Conservation (phyloP, 495 filamentous ascomycete genomes). For the Podospora tetraspora region DNA sequence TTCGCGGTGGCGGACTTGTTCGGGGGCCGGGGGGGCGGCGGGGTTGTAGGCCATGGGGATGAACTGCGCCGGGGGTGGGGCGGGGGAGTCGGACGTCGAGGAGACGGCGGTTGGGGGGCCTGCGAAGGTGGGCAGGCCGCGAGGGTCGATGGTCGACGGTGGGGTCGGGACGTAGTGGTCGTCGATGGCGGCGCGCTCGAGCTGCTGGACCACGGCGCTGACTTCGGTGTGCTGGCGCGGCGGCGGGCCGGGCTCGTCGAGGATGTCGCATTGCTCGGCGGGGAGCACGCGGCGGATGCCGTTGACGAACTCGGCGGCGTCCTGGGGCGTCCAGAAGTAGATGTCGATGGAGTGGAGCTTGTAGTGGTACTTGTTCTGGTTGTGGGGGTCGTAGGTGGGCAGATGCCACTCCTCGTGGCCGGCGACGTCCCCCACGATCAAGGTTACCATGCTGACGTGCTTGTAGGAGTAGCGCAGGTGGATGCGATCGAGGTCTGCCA, state of each 20-base stretch:
- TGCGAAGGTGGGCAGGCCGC: constrained; percentile 37
- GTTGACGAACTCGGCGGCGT: constrained; percentile 69
- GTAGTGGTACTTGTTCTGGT: constrained; percentile 65
- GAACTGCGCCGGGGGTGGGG: constrained; percentile 42
- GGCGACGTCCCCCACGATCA: constrained; percentile 61
- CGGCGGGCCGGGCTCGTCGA: constrained; percentile 49
- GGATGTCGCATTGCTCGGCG: constrained; percentile 53
- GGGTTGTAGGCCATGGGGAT: constrained; percentile 88
- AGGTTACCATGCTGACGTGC: constrained; percentile 69
- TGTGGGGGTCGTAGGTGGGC: constrained; percentile 61
- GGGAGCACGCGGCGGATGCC: constrained; percentile 56
- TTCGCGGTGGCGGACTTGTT: constrained; percentile 76
- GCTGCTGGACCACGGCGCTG: constrained; percentile 76
- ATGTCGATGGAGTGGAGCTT: constrained; percentile 79
- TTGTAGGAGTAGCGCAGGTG: constrained; percentile 69
- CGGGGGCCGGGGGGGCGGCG: constrained; percentile 78
- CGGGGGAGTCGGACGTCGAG: constrained; percentile 13
- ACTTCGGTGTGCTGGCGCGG: constrained; percentile 45
- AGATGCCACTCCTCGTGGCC: constrained; percentile 68
- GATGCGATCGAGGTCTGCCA: constrained; percentile 56
- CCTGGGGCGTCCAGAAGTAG: constrained; percentile 80
- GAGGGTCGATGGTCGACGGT: constrained; percentile 41
- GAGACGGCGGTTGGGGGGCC: constrained; percentile 33
- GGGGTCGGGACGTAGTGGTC: constrained; percentile 17
- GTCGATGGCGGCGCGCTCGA: constrained; percentile 74